Base-by-base conservation (phyloP, 2,329 filamentous ascomycete genomes). In the Pseudocercospora macadamiae region DNA sequence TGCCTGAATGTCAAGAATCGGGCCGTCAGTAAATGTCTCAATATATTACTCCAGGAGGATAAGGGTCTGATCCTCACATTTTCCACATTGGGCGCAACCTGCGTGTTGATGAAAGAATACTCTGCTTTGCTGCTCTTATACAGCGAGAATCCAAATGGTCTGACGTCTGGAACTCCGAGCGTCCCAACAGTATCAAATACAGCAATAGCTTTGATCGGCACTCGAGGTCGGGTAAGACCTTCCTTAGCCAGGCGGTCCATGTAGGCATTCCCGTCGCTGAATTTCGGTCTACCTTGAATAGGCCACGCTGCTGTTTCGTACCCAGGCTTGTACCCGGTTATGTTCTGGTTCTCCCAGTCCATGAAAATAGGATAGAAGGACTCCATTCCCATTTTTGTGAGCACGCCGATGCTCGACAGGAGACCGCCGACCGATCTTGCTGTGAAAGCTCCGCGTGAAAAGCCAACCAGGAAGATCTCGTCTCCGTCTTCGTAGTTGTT, bases 401-500 rank as follows among this genome's bases (percentile, higher is more conserved):
- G 71, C 18, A 77, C 71, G 2, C 76, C 75, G 19, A 79, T 65
- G 48, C 75, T 73, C 32, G 73, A 74, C 39, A 79, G 73, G 61
- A 79, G 70, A 39, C 74, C 75, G 0, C 72, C 75, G 0, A 77
- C 69, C 47, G 73, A 74, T 19, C 76, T 69, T 12, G 73, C 72
- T 0, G 75, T 79, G 53, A 74, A 79, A 3, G 76, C 72, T 7
- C 77, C 76, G 18, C 7, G 3, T n/a, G 16, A 44, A 2, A 25
- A 5, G 39, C 77, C 77, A 42, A 79, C 73, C 2, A 79, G 61
- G 66, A 72, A 78, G 21, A 79, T 76, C 32, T 77, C 74, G 49
- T 78, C 77, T 28, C 62, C 67, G n/a, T 62, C 56, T 18, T 63
- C 61, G 64, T 86, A 86, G 71, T 87, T 87, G 64, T 83, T 80